Percentiles rank a stretch among this genome's conserved stretches.
Evolutionary conservation across 2,329 filamentous ascomycete genomes (phyloP).

Genomic region (Calonectria hawksworthii): DNA sequence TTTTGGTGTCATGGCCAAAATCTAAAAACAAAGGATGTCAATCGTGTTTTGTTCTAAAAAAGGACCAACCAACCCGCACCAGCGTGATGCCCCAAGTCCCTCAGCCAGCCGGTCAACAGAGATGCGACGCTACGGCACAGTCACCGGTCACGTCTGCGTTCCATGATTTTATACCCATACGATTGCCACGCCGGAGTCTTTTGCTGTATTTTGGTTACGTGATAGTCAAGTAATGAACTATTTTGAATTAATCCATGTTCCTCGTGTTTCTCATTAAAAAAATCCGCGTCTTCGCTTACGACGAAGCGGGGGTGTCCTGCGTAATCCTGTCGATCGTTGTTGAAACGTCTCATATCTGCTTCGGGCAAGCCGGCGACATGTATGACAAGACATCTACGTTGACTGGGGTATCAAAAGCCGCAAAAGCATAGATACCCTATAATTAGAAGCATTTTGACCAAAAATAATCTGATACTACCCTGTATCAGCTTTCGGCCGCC

Average conservation of each 20-base stretch:
- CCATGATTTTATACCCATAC: constrained; percentile 47
- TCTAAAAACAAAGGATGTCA: constrained; percentile 45
- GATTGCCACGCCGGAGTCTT: constrained; percentile 45
- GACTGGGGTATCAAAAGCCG: background rate
- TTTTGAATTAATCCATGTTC: constrained; percentile 14
- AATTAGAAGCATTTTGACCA: background rate
- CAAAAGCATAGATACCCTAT: background rate
- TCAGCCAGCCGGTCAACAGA: constrained; percentile 20
- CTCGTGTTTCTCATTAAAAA: background rate
- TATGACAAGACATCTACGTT: background rate
- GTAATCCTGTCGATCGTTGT: background rate
- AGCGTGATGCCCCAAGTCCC: background rate
- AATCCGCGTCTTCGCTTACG: background rate
- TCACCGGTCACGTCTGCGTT: constrained; percentile 36
- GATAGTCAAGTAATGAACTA: constrained; percentile 42
- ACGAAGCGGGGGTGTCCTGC: background rate
- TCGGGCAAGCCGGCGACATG: background rate
- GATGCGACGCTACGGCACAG: constrained; percentile 43
- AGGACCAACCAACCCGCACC: constrained; percentile 1
- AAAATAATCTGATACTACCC: background rate
- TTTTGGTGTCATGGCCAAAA: constrained; percentile 47
- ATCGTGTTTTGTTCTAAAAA: constrained; percentile 37
- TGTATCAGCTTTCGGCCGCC: background rate
- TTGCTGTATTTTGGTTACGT: constrained; percentile 34
- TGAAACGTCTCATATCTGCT: constrained; percentile 9